Evolutionary conservation across 805 yeast genomes (phyloP).

Genomic region (Dipodascus geniculatus): DNA sequence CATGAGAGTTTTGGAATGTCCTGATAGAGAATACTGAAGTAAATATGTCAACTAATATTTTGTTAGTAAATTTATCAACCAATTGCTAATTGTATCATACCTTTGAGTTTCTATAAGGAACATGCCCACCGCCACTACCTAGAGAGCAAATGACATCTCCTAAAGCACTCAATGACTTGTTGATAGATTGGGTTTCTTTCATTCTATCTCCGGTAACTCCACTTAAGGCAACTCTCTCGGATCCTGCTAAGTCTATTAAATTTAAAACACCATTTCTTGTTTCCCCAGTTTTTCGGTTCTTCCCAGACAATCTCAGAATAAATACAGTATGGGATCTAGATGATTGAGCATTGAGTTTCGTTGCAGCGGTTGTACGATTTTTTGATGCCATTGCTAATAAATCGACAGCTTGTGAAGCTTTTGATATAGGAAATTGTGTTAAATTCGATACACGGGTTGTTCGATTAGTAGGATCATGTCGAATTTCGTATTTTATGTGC

Average conservation of each 20-base stretch:
- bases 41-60: constrained; percentile 49
- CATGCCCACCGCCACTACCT: constrained; percentile 34
- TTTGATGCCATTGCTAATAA: constrained; percentile 44
- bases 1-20: constrained; percentile 84
- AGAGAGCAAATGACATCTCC: constrained; percentile 83
- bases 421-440: constrained; percentile 34
- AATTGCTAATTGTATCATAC: background rate
- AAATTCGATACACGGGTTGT: constrained; percentile 54
- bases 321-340: constrained; percentile 88
- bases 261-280: constrained; percentile 51
- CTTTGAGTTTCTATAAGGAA: constrained; percentile 55
- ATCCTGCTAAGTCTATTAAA: constrained; percentile 86
- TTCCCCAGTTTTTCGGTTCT: constrained; percentile 38
- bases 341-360: constrained; percentile 70
- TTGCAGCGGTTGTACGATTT: constrained; percentile 69
- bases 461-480: constrained; percentile 47
- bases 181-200: constrained; percentile 80
- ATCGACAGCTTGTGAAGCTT: constrained; percentile 36
- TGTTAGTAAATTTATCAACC: background rate
- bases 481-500: constrained; percentile 46
- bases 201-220: constrained; percentile 71
- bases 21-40: constrained; percentile 72
- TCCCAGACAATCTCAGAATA: constrained; percentile 48
- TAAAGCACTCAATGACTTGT: constrained; percentile 73
- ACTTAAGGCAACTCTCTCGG: constrained; percentile 69